Evolutionary conservation across 1,139 yeast genomes (phyloP).

Genomic region (Candida dubliniensis): DNA sequence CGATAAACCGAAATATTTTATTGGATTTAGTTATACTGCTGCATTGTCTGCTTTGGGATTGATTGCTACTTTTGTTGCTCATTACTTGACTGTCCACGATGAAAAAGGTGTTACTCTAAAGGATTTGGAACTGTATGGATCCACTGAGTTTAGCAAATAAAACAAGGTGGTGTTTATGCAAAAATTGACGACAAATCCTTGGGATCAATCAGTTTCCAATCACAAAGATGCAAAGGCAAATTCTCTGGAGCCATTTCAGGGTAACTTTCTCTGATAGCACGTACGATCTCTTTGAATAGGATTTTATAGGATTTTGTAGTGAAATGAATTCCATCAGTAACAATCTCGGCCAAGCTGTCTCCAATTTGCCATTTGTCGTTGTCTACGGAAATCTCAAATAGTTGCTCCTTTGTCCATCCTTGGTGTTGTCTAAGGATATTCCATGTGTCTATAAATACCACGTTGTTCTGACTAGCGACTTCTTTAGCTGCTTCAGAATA

Average conservation of each 20-base stretch:
- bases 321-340: slow-evolving; percentile 69
- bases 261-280: slow-evolving; percentile 37
- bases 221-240: slow-evolving; percentile 32
- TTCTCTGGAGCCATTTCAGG: slow-evolving; percentile 49
- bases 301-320: slow-evolving; percentile 59
- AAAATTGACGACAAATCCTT: slow-evolving; percentile 12
- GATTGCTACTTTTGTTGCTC: slow-evolving; percentile 32
- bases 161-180: no score
- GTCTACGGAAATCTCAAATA: slow-evolving; percentile 13
- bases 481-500: slow-evolving; percentile 52
- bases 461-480: slow-evolving; percentile 43
- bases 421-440: slow-evolving; percentile 35
- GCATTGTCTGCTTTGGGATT: slow-evolving; percentile 43
- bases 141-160: not conserved
- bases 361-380: slow-evolving; percentile 12
- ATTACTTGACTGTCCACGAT: slow-evolving; percentile 34
- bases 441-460: slow-evolving; percentile 59
- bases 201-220: slow-evolving; percentile 35
- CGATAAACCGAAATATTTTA: slow-evolving; percentile 47
- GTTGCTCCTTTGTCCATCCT: slow-evolving; percentile 16
- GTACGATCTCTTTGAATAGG: slow-evolving; percentile 43
- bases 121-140: not conserved
- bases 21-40: slow-evolving; percentile 54
- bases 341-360: slow-evolving; percentile 17
- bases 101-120: slow-evolving; percentile 12